A percentile compares a stretch with the other conserved stretches of the same genome.
Evolutionary conservation across 345 rosid genomes (phyloP).

Genomic region (Anacardium occidentale): DNA sequence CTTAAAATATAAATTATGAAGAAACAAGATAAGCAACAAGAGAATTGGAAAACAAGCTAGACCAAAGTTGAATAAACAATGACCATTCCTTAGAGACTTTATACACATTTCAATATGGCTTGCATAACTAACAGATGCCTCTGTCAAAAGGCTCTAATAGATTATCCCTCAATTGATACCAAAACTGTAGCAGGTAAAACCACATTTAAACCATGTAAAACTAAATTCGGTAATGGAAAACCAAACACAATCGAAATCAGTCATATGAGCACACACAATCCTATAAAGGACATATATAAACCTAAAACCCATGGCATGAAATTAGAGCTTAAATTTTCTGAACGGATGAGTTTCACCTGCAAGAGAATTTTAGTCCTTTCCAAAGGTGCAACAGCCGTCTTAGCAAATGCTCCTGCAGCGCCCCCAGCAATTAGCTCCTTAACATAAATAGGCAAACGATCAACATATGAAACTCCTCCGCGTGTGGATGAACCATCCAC

Average conservation of each 20-base stretch:
- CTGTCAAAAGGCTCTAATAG: background rate
- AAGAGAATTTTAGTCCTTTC: conserved; percentile 84
- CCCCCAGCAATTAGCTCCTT: conserved; percentile 95
- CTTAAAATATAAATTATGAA: too few relatives aligned
- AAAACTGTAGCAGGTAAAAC: background rate
- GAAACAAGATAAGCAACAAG: background rate
- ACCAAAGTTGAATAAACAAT: background rate
- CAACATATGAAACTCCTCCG: conserved; percentile 40
- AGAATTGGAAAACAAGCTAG: background rate
- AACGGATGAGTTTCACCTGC: conserved; percentile 52
- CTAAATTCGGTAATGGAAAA: background rate
- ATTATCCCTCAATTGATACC: background rate
- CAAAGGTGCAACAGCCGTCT: conserved; percentile 89
- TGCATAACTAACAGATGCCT: background rate
- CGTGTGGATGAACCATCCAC: conserved; percentile 54
- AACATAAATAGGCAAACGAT: conserved; percentile 72
- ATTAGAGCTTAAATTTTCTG: background rate
- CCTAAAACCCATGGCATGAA: background rate
- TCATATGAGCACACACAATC: background rate
- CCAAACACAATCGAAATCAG: background rate
- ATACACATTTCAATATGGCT: background rate
- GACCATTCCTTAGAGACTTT: background rate
- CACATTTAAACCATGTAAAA: background rate
- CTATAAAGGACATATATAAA: background rate
- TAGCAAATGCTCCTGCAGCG: conserved; percentile 90